Evolutionary conservation across 192 early-diverging fungal genomes (phyloP), one percentile per base, ranked within the genome.

Genomic region (Diversispora epigaea): DNA sequence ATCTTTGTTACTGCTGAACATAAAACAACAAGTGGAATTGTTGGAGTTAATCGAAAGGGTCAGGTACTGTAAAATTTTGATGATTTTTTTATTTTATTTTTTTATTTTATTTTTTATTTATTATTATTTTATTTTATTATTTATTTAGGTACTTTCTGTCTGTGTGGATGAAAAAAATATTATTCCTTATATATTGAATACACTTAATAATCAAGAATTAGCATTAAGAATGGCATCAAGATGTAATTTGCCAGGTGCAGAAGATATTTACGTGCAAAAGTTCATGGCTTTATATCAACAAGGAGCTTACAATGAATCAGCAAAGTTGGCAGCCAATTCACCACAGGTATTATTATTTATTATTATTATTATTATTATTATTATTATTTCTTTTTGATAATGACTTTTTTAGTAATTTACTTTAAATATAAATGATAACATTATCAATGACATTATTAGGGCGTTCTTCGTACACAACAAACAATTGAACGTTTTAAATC

Each of bases 1-100:
- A 94, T 99, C 66, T 99, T 99, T 91, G 93, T 95, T 15, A 96
- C 96, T 71, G 90, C 95, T 52, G 95, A 95, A 78, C 88, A 95
- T 71, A 89, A 95, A 58, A 80, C 84, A 14, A 90, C 91, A 15
- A 88, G 90, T 69, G 97, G 97, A 58, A 89, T 99, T 39, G 92
- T 99, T 76, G 95, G 91, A 52, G 91, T 99, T 69, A 99, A 99
- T 83, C 89, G 94, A 76, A 96, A 95, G 81, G 97, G 97, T 60
- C 94, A 95, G 83, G 91, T 90, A 78, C 21, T 73, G 4, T 39
- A 15, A 50, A 15, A 14, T 22, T 65, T 9, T 57, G 4, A 60
- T 52, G n/a, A 45, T 60, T 32, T 41, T 75, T 1, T 43, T n/a
- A 15, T 52, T 1, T 65, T 19, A 10, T 46, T 32, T 40, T 44